These are phyloP conservation scores for Mariannaea elegans DNA, from an alignment of 2,329 filamentous ascomycete genomes.

Conservation along the genomic window DNA sequence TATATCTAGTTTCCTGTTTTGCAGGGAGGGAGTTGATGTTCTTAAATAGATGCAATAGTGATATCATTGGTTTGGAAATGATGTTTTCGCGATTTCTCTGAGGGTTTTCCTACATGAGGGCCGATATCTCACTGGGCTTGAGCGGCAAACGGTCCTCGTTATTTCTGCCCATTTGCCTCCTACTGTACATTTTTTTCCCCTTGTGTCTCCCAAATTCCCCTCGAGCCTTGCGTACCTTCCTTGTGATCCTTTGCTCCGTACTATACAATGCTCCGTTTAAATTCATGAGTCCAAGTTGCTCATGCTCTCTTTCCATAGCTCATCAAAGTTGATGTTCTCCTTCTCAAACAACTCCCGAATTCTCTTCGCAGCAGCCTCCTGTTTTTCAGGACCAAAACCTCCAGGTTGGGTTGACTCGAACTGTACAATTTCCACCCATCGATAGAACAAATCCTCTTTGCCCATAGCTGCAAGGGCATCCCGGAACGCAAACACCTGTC, in stretches of 20 bases:
- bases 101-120: no score
- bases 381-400: constrained; percentile 79
- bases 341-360: constrained; percentile 79
- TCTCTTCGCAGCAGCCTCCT: constrained; percentile 75
- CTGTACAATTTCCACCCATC: constrained; percentile 93
- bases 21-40: not conserved
- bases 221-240: not conserved
- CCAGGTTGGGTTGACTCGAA: constrained; percentile 83
- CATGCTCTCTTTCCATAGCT: constrained; percentile 72
- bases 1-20: no score
- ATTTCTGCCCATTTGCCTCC: not conserved
- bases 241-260: not conserved
- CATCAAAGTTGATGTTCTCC: constrained; percentile 83
- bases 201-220: not conserved
- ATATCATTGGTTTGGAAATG: no score
- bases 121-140: no score
- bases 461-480: constrained; percentile 78
- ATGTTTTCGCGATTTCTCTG: no score
- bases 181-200: not conserved
- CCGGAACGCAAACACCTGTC: constrained; percentile 83
- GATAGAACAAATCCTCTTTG: constrained; percentile 90
- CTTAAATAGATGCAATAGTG: not conserved
- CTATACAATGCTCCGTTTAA: not conserved
- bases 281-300: constrained; percentile 2
- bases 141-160: no score